phyloP scores from a whole-genome alignment of 192 early-diverging fungal genomes.

The Coemansia sp. region DNA sequence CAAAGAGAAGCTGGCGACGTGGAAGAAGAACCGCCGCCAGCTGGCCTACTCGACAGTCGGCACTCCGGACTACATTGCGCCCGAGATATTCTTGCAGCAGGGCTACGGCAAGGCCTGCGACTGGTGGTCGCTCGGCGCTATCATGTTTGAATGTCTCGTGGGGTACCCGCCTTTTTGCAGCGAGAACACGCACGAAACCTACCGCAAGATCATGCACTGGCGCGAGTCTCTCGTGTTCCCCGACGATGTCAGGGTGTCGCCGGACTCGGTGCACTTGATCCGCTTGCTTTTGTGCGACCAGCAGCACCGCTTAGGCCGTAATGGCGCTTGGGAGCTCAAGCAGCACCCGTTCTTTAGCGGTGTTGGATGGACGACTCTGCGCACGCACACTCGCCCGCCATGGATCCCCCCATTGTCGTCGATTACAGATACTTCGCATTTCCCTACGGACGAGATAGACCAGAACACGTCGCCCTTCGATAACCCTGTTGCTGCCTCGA shows the following conservation, averaged over 20 bases:
- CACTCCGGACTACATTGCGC: conserved; percentile 97
- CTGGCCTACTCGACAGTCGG: conserved; percentile 98
- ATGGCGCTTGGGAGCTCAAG: conserved; percentile 81
- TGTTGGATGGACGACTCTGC: conserved; percentile 87
- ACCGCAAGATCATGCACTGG: conserved; percentile 98
- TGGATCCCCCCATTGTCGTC: conserved; percentile 87
- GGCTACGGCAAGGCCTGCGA: conserved; percentile 98
- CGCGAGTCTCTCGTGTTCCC: conserved; percentile 86
- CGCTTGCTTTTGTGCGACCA: conserved; percentile 86
- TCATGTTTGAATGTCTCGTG: conserved; percentile 98
- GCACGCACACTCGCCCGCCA: conserved; percentile 75
- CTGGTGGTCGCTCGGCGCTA: conserved; percentile 99
- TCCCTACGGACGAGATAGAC: conserved; percentile 91
- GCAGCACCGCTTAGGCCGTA: conserved; percentile 80
- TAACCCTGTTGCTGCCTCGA: conserved; percentile 13
- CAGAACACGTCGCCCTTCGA: conserved; percentile 62
- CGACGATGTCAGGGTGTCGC: conserved; percentile 87
- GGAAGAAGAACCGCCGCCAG: conserved; percentile 95
- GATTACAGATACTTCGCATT: conserved; percentile 98
- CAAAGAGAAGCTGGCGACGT: conserved; percentile 95
- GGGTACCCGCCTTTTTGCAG: conserved; percentile 98
- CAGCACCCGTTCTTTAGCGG: conserved; percentile 93
- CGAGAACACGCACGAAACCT: conserved; percentile 93
- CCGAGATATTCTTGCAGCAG: conserved; percentile 91
- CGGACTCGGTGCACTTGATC: conserved; percentile 91